Evolutionary conservation across 164 flowering plant genomes (phyloP), one percentile per base, ranked within the genome.

Genomic region (Pachysandra terminalis): DNA sequence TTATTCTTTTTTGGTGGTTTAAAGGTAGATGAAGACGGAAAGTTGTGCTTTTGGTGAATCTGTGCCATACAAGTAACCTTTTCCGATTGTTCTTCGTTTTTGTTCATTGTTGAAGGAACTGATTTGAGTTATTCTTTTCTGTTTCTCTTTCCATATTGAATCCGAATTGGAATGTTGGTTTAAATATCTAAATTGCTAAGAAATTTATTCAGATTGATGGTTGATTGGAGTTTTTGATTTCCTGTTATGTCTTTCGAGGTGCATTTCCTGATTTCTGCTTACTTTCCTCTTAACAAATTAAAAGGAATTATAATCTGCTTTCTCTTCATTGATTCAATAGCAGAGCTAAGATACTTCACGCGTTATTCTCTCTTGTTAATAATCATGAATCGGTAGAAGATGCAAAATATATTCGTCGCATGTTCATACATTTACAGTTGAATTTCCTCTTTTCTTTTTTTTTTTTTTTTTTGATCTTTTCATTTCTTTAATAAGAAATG

Each of bases 41-140:
- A 56, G 22, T n/a, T 66, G 13, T 48, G 37, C 16, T 16, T 28
- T 68, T 61, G 21, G 63, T 62, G 74, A 68, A 73, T 75, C 72
- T 68, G 66, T 78, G 78, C 71, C 79, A 69, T 78, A 72, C 48
- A 76, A 76, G 77, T 67, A 66, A 69, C 65, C 68, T 32, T 24
- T 61, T n/a, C 67, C 17, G 28, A 26, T 26, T 63, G 64, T 23
- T 51, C 65, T 35, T 14, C 57, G n/a, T 16, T 22, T 53, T 63
- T 6, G n/a, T 54, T 66, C 64, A 66, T 67, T 24, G 59, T 68
- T 2, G 48, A 19, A 49, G 48, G 64, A 68, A 27, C n/a, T n/a
- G 37, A 27, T 41, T 57, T 25, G 69, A 14, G 15, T 56, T 67
- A 23, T n/a, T n/a, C n/a, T 40, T 45, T 3, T 32, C 7, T 32